Conservation (phyloP, 1,139 yeast species). For the Sugiyamaella japonica region DNA sequence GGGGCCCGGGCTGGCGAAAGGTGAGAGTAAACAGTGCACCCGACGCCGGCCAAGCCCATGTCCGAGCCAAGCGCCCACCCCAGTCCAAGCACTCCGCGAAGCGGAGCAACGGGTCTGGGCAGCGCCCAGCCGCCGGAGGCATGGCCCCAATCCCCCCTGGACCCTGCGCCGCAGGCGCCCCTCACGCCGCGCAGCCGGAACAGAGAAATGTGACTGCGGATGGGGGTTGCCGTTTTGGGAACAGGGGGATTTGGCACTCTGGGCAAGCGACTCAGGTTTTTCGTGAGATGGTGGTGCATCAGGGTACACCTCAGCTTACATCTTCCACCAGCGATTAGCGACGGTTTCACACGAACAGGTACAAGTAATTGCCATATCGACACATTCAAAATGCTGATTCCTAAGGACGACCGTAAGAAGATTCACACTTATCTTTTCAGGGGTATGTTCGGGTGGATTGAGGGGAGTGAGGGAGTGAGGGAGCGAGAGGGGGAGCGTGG, state of each 20-base stretch:
- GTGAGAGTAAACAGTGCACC: too few species aligned
- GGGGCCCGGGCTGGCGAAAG: too few species aligned
- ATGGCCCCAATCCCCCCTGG: not conserved
- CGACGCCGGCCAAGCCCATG: too few species aligned
- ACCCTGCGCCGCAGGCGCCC: not conserved
- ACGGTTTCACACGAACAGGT: constrained; percentile 14
- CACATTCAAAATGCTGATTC: constrained; percentile 83
- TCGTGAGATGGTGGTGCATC: too few species aligned
- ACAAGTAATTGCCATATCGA: constrained; percentile 15
- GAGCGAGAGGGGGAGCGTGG: not conserved
- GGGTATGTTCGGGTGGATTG: constrained; percentile 59
- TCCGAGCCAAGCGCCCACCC: not conserved
- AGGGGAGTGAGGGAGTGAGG: not conserved
- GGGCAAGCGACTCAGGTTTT: too few species aligned
- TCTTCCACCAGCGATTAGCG: constrained; percentile 9
- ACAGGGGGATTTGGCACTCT: too few species aligned
- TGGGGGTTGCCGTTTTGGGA: too few species aligned
- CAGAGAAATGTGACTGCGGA: not conserved
- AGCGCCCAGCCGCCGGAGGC: not conserved
- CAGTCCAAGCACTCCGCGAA: not conserved
- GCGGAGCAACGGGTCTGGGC: not conserved
- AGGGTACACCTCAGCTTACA: not conserved
- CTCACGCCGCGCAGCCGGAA: not conserved
- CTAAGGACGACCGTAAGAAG: constrained; percentile 99
- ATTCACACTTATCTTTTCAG: constrained; percentile 99